phyloP scores from a whole-genome alignment of 2,329 filamentous ascomycete genomes.

The Botrytis sinoallii region DNA sequence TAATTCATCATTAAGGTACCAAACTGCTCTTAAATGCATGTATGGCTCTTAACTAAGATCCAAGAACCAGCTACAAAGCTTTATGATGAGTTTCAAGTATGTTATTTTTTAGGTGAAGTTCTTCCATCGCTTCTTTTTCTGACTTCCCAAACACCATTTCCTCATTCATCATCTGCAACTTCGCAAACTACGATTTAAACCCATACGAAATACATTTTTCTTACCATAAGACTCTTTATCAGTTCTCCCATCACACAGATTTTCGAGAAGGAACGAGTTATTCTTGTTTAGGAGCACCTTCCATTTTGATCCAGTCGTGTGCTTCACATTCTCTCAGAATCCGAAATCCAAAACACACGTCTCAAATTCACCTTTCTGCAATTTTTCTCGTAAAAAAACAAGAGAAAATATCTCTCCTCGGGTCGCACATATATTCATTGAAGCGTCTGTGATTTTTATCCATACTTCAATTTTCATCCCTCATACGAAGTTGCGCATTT shows the following conservation, averaged over 20 bases:
- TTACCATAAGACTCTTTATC: no score
- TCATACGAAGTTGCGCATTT: neutral
- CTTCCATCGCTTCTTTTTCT: neutral
- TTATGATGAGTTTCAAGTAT: neutral
- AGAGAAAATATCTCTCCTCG: fast-evolving
- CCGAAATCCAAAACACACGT: neutral
- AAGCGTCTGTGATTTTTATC: no score
- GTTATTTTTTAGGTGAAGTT: neutral
- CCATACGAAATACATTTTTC: no score
- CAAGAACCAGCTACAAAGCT: fast-evolving
- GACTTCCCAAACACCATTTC: neutral
- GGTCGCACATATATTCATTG: no score
- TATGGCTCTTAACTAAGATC: neutral
- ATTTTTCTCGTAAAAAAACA: neutral
- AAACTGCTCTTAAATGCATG: neutral
- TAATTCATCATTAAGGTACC: neutral
- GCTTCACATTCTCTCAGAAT: neutral
- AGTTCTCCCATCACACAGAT: fast-evolving
- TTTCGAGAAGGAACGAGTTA: neutral
- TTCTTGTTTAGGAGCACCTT: neutral
- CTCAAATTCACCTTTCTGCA: neutral
- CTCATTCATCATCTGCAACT: neutral
- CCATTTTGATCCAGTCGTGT: neutral
- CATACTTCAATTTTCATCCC: neutral
- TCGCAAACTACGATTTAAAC: neutral